Evolutionary conservation across 2,329 filamentous ascomycete species (phyloP), one percentile per base, ranked within the genome.

Genomic region (Blastomyces silverae): DNA sequence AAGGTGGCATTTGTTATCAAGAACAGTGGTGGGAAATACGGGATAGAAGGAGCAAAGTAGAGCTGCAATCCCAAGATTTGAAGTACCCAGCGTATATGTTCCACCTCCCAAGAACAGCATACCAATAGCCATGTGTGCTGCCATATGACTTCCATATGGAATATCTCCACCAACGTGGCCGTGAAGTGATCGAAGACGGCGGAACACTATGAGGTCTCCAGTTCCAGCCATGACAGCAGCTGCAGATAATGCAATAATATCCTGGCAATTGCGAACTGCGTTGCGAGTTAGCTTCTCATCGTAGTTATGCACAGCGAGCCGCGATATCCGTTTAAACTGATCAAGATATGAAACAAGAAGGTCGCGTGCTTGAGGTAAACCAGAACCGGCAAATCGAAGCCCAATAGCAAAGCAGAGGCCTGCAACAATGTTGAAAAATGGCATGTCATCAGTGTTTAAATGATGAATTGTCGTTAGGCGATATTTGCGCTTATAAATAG

Each of bases 181-280:
- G 74, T 99, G 95, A 50, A 99, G 84, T 20, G 90, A 87, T 20
- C 94, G 89, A 42, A 99, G 82, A 17, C 93, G 88, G 28, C 94
- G 88, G 71, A 97, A 89, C 1, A 96, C 87, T 1, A 85, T 79
- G 25, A 99, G 80, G 73, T 99, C 95, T 50, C 95, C 94, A 0
- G 92, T 96, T 37, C 94, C 94, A 6, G 95, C 92, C 93, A 97
- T 97, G 62, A 97, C 91, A 1, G 89, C 91, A 0, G 94, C 88
- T 28, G 87, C 86, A 6, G 92, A 89, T 6, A 99, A 80, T 0
- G 91, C 91, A 13, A 97, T 78, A 2, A 95, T 82, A 72, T 97
- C 92, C 71, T 97, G 91, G 72, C 94, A 97, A 80, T 95, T 95
- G 48, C 91, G 85, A 1, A 92, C 88, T 8, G 92, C 93, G 63